Base-by-base conservation (phyloP, 2,329 filamentous ascomycete genomes). In the Coleophoma cylindrospora region DNA sequence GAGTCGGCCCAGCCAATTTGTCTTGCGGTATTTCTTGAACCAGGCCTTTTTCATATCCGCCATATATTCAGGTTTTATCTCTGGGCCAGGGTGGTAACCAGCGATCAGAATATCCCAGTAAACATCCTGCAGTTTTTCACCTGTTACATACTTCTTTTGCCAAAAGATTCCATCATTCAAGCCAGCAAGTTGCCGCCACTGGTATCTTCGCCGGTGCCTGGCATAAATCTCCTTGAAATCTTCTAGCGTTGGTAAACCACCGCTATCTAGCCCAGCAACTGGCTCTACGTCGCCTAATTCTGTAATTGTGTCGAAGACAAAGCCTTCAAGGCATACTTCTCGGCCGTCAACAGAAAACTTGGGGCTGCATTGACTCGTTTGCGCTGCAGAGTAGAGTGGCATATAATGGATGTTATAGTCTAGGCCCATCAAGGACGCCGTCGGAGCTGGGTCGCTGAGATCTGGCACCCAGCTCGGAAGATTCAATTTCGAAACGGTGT, bases 401-500 rank as follows among this genome's bases (percentile, higher is more conserved):
- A 17, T n/a, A 38, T 9, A 17, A n/a, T 17, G 36, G 15, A n/a
- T n/a, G 15, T 38, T 38, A 38, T 38, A 17, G 14, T 38, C 36
- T 7, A 38, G 14, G 36, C 36, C 36, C 36, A 38, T 38, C 36
- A 38, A 17, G 13, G 36, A 38, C 7, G 15, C 43, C 22, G 43
- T 34, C 17, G 11, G 43, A 34, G 19, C 34, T 36, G 43, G 43
- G 27, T 34, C 33, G 34, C 27, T 34, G 11, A 46, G 32, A 32
- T 46, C 43, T 27, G 43, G 43, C 14, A 46, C 34, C 43, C 43
- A 46, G 13, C 22, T 34, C 3, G 43, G 43, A n/a, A 46, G 33
- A 12, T 34, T 36, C 22, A 46, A 21, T 4, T 32, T 34, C 12
- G 43, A 46, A 14, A 15, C 14, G 4, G 33, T 34, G 14, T 46